These are phyloP conservation scores for Paraurostyla sp. DNA, from an alignment of 73 alveolate genomes.

Conservation along the genomic window DNA sequence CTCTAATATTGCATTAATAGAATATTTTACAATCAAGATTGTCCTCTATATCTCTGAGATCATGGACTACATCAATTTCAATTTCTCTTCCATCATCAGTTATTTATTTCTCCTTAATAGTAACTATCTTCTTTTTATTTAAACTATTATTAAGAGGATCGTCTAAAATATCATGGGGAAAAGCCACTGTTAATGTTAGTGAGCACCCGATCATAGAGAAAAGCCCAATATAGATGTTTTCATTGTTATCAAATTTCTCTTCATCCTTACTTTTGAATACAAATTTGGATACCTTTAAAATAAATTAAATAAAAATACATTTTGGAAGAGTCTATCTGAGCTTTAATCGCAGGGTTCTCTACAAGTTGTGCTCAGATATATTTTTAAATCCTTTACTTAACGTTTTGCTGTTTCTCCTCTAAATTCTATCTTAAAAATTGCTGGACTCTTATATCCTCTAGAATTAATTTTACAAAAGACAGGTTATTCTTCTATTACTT, in stretches of 20 bases:
- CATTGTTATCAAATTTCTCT: slow-evolving; percentile 7
- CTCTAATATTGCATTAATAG: background rate
- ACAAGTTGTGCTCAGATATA: slow-evolving; percentile 7
- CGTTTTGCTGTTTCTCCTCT: slow-evolving; percentile 48
- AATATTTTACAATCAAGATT: slow-evolving; percentile 10
- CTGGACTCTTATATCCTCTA: slow-evolving; percentile 15
- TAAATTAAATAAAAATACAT: background rate
- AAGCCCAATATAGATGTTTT: background rate
- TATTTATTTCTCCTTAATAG: background rate
- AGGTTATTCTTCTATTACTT: slow-evolving; percentile 41
- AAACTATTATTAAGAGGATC: background rate
- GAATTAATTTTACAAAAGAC: background rate
- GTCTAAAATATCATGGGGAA: slow-evolving; percentile 18
- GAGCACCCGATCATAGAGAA: slow-evolving; percentile 24
- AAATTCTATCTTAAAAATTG: slow-evolving; percentile 2
- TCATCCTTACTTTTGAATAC: slow-evolving; percentile 17
- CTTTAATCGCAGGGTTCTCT: slow-evolving; percentile 23
- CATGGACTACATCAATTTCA: slow-evolving; percentile 34
- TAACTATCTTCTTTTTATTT: background rate
- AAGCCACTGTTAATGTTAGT: background rate
- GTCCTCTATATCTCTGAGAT: slow-evolving; percentile 25
- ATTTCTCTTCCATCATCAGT: background rate
- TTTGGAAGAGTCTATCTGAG: background rate
- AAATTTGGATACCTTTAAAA: background rate
- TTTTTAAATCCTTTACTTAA: background rate